Evolutionary conservation across 495 filamentous ascomycete genomes (phyloP).

Genomic region (Aspergillus haitiensis): DNA sequence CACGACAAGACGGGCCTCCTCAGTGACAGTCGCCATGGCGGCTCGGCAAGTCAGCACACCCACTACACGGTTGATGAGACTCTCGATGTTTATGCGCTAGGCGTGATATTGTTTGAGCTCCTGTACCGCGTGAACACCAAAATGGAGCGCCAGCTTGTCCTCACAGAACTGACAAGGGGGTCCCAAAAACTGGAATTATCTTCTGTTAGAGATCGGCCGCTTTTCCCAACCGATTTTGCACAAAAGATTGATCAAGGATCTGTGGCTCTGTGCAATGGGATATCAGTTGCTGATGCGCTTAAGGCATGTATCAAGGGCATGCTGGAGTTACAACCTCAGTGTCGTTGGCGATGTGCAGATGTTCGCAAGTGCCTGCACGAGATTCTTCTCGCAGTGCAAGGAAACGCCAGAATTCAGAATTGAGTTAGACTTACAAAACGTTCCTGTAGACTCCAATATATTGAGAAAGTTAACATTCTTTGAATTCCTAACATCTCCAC

Average conservation of each 20-base stretch:
- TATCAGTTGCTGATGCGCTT: conserved; percentile 39
- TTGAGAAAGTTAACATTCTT: too few species aligned
- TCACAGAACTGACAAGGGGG: conserved; percentile 44
- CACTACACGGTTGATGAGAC: conserved; percentile 50
- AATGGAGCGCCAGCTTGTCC: conserved; percentile 54
- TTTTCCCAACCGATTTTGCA: conserved; percentile 41
- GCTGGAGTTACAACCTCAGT: conserved; percentile 42
- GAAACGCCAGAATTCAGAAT: not conserved
- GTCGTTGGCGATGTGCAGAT: conserved; percentile 42
- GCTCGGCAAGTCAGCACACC: not conserved
- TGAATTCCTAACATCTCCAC: too few species aligned
- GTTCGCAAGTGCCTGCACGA: conserved; percentile 31
- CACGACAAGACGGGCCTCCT: not conserved
- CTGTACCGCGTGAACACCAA: conserved; percentile 51
- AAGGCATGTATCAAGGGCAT: conserved; percentile 48
- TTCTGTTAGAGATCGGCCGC: conserved; percentile 10
- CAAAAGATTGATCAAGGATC: conserved; percentile 39
- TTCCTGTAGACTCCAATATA: too few species aligned
- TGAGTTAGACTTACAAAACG: not conserved
- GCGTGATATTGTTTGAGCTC: conserved; percentile 55
- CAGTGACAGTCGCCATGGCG: not conserved
- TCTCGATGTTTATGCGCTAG: conserved; percentile 55
- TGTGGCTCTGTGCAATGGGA: conserved; percentile 28
- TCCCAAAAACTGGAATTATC: conserved; percentile 14
- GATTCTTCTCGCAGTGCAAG: conserved; percentile 13